phyloP scores from a whole-genome alignment of 1,284 basidiomycete genomes.

The Neonothopanus nambi region DNA sequence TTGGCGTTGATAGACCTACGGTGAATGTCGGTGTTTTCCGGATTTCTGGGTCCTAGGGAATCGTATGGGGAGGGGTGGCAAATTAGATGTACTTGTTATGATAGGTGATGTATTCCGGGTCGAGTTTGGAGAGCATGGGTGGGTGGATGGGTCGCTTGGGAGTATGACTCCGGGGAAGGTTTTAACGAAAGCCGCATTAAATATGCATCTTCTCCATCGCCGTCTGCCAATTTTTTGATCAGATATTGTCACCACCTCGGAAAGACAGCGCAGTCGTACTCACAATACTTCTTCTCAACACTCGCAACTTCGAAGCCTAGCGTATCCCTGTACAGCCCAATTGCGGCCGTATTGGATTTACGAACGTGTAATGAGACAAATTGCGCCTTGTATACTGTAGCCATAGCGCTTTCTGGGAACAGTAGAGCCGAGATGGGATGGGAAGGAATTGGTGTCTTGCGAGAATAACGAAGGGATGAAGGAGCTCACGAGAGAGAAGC shows the following conservation, averaged over 20 bases:
- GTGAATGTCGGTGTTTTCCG: too few relatives aligned
- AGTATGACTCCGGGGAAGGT: too few relatives aligned
- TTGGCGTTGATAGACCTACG: too few relatives aligned
- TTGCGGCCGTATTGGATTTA: conserved; percentile 84
- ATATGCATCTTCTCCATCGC: conserved; percentile 19
- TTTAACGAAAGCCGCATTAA: conserved; percentile 55
- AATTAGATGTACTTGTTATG: too few relatives aligned
- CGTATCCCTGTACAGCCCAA: conserved; percentile 79
- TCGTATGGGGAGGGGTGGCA: too few relatives aligned
- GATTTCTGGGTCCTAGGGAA: too few relatives aligned
- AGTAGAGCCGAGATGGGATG: too few relatives aligned
- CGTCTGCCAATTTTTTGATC: conserved; percentile 22
- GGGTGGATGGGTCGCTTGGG: too few relatives aligned
- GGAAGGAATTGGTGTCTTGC: neutral
- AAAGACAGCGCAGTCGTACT: conserved; percentile 28
- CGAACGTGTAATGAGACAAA: conserved; percentile 86
- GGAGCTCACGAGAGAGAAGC: conserved; percentile 81
- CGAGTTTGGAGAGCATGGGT: too few relatives aligned
- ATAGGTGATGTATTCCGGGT: too few relatives aligned
- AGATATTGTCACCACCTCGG: neutral
- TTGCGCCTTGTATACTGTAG: conserved; percentile 71
- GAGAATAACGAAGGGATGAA: neutral
- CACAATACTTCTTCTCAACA: conserved; percentile 84
- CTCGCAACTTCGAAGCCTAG: conserved; percentile 80
- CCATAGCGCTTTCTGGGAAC: conserved; percentile 81